A percentile compares a stretch with the other conserved stretches of the same genome.
phyloP scores from a whole-genome alignment of 2,329 filamentous ascomycete genomes.

The Clarireedia homoeocarpa region DNA sequence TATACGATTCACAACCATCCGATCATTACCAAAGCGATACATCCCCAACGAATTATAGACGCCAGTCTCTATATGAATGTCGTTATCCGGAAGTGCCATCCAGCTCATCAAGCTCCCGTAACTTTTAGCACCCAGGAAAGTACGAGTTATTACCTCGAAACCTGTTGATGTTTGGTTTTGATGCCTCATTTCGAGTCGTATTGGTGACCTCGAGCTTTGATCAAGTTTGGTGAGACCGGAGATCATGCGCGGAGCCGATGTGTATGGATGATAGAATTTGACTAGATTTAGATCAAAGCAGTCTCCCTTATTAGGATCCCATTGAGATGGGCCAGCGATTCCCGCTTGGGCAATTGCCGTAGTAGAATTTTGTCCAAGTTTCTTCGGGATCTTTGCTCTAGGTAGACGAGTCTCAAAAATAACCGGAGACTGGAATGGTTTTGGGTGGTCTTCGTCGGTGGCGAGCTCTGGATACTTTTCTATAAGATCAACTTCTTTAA shows the following conservation, averaged over 20 bases:
- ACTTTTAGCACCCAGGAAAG: background rate
- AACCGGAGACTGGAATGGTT: background rate
- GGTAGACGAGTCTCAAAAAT: background rate
- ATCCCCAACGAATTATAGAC: background rate
- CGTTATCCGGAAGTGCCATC: background rate
- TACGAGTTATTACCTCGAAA: background rate
- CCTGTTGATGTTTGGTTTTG: background rate
- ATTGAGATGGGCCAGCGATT: background rate
- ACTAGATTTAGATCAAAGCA: background rate
- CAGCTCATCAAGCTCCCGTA: background rate
- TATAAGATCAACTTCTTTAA: conserved; percentile 7
- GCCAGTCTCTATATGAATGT: background rate
- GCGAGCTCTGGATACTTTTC: conserved; percentile 1
- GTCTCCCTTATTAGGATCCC: background rate
- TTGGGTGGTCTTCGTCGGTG: background rate
- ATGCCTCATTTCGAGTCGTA: background rate
- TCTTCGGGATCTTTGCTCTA: background rate
- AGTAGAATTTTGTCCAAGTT: background rate
- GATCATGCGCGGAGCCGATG: background rate
- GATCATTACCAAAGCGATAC: background rate
- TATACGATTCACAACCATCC: background rate
- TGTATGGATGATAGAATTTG: background rate
- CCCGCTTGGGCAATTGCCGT: background rate
- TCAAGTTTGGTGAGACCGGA: background rate
- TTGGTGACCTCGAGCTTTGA: background rate